Evolutionary conservation across 179 eudicot genomes (phyloP), one percentile per base, ranked within the genome.

Genomic region (Beta macrorhiza): DNA sequence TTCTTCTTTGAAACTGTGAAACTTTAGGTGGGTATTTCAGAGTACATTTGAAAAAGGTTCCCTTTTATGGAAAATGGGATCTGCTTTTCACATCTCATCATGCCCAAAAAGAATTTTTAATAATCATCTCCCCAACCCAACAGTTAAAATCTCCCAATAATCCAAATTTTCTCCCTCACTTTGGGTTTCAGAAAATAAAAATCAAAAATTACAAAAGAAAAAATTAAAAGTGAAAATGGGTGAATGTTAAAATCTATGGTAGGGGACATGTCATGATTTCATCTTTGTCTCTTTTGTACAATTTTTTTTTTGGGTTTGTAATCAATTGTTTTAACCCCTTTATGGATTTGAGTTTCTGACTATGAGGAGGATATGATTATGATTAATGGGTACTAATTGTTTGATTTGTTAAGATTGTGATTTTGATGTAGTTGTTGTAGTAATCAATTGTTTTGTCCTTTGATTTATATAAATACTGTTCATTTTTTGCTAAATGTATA

Each of bases 11-110:
- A 87, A 89, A 84, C 83, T 87, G 85, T 86, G 91, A 63, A 84
- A 87, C 87, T 90, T 88, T 89, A 81, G 89, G 90, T 88, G 88
- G 90, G 84, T 85, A 72, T 87, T 87, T 88, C 76, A 79, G 88
- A 83, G 86, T 88, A 87, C 92, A 89, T 84, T 81, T 84, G 55
- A 68, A 83, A 88, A 90, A 89, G 84, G 81, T 86, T 82, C 84
- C 98, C 84, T 88, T 89, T 88, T 88, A 82, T 89, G 90, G 92
- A 88, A 84, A 93, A 90, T 89, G 85, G 88, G 90, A 90, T 91
- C 91, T 91, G 86, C 91, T 89, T 90, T 90, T 90, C 77, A 69
- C 87, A 83, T 89, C 85, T 88, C 90, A 88, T 85, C 90, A 89
- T 87, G 71, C 85, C 89, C 67, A 58, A 72, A 80, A 72, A 78